Percentiles rank a stretch among this genome's conserved stretches.
Conservation (phyloP, 208 protist genomes). For the Tritrichomonas musculus region DNA sequence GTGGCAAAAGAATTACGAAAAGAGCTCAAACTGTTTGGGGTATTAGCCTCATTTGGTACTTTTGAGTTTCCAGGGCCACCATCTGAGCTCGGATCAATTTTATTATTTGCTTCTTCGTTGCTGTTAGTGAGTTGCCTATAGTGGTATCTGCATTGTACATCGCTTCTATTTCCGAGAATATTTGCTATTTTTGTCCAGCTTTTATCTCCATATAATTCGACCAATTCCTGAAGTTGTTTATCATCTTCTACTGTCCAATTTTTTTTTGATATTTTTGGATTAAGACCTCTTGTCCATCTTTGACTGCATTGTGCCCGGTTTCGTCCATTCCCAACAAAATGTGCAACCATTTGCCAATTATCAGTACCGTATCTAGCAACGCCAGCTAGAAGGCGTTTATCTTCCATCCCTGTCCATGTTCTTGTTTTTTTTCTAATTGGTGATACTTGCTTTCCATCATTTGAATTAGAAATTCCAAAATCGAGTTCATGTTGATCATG, state of each 20-base stretch:
- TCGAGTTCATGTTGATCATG: too few species aligned
- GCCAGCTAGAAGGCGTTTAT: neutral
- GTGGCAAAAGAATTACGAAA: too few species aligned
- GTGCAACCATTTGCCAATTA: neutral
- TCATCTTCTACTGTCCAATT: conserved; percentile 6
- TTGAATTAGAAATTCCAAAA: too few species aligned
- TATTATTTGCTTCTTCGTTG: too few species aligned
- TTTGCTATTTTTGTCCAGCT: neutral
- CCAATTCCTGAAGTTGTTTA: neutral
- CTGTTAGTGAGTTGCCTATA: neutral
- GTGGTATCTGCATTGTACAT: neutral
- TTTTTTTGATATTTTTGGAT: neutral
- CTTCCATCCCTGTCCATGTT: neutral
- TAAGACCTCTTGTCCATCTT: neutral
- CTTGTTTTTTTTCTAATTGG: neutral
- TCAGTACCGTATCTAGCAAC: neutral
- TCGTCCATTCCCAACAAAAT: neutral
- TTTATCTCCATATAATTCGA: conserved; percentile 4
- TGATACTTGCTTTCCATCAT: too few species aligned
- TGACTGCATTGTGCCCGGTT: neutral
- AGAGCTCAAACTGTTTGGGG: too few species aligned
- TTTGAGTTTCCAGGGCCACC: too few species aligned
- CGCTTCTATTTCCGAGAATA: neutral
- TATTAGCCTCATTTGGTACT: too few species aligned
- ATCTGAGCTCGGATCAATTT: too few species aligned